Evolutionary conservation across 2,329 filamentous ascomycete genomes (phyloP).

Genomic region (Cordyceps cicadae): DNA sequence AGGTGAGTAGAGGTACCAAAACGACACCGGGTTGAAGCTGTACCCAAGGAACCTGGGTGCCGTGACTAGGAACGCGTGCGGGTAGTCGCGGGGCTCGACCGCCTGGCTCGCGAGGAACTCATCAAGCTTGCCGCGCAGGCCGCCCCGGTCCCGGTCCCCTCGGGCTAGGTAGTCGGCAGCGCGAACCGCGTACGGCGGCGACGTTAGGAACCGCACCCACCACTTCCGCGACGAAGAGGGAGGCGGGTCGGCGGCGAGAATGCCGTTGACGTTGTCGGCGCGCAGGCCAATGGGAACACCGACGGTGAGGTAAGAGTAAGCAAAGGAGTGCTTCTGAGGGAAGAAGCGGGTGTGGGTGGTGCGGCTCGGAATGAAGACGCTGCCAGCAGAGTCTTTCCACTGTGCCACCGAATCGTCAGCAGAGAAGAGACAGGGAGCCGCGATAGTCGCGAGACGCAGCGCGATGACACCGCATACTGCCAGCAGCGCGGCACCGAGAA

Average conservation of each 20-base stretch:
- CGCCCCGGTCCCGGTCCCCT: slow-evolving; percentile 41
- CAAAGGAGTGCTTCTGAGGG: slow-evolving; percentile 59
- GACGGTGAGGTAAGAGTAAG: slow-evolving; percentile 49
- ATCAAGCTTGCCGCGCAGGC: slow-evolving; percentile 55
- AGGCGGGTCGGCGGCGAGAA: slow-evolving; percentile 41
- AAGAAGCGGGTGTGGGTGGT: slow-evolving; percentile 60
- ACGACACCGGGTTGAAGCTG: slow-evolving; percentile 67
- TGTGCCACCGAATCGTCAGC: neutral
- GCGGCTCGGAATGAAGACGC: slow-evolving; percentile 54
- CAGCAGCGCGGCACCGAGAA: neutral
- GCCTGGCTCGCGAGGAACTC: slow-evolving; percentile 47
- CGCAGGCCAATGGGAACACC: slow-evolving; percentile 2
- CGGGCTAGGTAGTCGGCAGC: slow-evolving; percentile 54
- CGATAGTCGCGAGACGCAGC: neutral
- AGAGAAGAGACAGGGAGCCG: neutral
- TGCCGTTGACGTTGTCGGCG: slow-evolving; percentile 31
- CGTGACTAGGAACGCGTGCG: slow-evolving; percentile 63
- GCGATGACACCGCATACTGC: neutral
- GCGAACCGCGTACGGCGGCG: slow-evolving; percentile 51
- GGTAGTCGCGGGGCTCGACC: slow-evolving; percentile 51
- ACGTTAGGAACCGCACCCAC: slow-evolving; percentile 22
- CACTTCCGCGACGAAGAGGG: slow-evolving; percentile 11
- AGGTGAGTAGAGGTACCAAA: slow-evolving; percentile 67
- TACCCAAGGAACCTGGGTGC: slow-evolving; percentile 61
- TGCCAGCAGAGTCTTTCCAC: slow-evolving; percentile 18